Conservation (phyloP, 78 protist species). For the Planoprotostelium fungivorum region DNA sequence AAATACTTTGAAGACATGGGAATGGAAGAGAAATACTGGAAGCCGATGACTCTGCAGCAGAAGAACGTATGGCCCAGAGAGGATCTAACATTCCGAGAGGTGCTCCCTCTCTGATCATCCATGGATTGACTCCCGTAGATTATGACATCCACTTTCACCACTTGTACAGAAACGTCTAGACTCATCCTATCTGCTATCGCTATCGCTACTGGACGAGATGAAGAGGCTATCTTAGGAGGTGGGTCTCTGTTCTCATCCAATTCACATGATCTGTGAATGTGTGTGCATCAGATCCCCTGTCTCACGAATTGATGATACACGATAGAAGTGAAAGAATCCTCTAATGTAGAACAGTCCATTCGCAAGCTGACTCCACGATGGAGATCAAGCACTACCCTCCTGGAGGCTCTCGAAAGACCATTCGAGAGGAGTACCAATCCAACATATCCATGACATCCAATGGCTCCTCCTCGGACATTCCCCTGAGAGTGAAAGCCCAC, state of each 20-base stretch:
- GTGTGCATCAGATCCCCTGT: not conserved
- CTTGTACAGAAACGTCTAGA: not conserved
- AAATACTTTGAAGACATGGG: not conserved
- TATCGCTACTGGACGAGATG: not conserved
- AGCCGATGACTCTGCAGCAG: not conserved
- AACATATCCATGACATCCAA: not conserved
- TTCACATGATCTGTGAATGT: not conserved
- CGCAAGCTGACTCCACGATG: not conserved
- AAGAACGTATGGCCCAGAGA: not conserved
- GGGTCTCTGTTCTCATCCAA: too few species aligned
- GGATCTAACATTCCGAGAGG: not conserved
- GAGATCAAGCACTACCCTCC: not conserved
- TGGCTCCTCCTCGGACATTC: not conserved
- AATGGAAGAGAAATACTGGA: not conserved
- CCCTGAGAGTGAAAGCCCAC: not conserved
- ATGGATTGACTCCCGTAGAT: not conserved
- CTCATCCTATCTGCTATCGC: not conserved
- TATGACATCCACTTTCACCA: not conserved
- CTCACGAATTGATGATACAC: too few species aligned
- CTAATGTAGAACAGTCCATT: not conserved
- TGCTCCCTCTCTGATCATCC: not conserved
- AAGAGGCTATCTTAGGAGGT: not conserved
- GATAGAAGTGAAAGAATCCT: too few species aligned
- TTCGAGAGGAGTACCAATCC: not conserved
- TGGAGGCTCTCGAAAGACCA: not conserved